phyloP scores from a whole-genome alignment of 192 early-diverging fungal species.

The Podila clonocystis region DNA sequence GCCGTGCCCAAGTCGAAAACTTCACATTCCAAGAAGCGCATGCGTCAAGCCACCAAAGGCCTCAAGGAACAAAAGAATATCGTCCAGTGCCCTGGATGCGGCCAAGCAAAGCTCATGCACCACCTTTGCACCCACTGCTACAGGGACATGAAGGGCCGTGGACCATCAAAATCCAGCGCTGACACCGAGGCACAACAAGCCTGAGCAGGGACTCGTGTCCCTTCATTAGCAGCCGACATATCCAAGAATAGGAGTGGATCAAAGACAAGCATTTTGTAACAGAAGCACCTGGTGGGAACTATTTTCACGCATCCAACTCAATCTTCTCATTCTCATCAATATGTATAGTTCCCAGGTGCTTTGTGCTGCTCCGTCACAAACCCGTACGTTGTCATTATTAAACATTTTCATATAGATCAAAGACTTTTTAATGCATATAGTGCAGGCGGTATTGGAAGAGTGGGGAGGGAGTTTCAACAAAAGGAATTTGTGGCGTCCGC shows the following conservation, averaged over 20 bases:
- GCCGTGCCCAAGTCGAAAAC: conserved; percentile 94
- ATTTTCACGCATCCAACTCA: too few relatives aligned
- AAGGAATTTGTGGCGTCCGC: not conserved
- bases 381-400: too few relatives aligned
- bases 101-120: conserved; percentile 73
- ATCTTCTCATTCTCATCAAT: too few relatives aligned
- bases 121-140: conserved; percentile 86
- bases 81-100: conserved; percentile 80
- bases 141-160: conserved; percentile 65
- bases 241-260: too few relatives aligned
- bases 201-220: too few relatives aligned
- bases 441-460: not conserved
- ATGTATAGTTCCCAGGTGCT: too few relatives aligned
- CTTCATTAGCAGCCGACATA: too few relatives aligned
- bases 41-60: conserved; percentile 82
- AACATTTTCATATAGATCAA: too few relatives aligned
- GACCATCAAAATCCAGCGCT: conserved; percentile 10
- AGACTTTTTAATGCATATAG: too few relatives aligned
- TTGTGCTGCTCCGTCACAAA: too few relatives aligned
- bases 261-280: too few relatives aligned
- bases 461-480: not conserved
- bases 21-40: conserved; percentile 91
- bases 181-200: conserved; percentile 15
- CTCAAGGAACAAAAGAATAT: conserved; percentile 77
- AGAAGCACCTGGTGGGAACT: too few relatives aligned